A percentile compares a stretch with the other conserved stretches of the same genome.
phyloP scores from a whole-genome alignment of 257 asterid species.

The Solanum pinnatisectum region DNA sequence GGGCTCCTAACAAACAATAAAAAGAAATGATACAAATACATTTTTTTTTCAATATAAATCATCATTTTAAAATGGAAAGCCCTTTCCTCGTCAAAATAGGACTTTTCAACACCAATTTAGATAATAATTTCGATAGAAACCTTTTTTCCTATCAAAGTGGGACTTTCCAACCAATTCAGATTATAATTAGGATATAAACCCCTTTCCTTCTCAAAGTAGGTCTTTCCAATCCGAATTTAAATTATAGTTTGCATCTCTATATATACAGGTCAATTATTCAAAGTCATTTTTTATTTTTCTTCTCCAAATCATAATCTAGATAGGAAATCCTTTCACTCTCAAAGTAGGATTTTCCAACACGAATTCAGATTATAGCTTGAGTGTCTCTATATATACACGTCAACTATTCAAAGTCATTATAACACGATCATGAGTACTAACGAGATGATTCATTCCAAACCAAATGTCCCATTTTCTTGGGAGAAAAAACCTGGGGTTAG shows the following conservation, averaged over 20 bases:
- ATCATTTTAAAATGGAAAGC: too few species aligned
- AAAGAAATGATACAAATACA: too few species aligned
- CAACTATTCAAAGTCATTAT: background rate
- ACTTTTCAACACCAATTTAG: background rate
- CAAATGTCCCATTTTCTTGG: constrained; percentile 60
- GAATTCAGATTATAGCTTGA: background rate
- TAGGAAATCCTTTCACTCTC: background rate
- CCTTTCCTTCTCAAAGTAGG: background rate
- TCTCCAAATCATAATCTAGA: background rate
- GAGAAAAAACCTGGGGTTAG: constrained; percentile 52
- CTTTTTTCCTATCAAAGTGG: background rate
- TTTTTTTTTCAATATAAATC: too few species aligned
- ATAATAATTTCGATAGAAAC: background rate
- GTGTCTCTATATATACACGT: background rate
- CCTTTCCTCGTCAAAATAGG: background rate
- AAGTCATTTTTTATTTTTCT: too few species aligned
- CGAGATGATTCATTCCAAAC: constrained; percentile 34
- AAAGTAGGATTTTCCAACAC: background rate
- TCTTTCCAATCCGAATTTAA: background rate
- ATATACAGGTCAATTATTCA: background rate
- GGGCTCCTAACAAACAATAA: background rate
- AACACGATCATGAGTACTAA: background rate
- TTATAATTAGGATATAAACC: background rate
- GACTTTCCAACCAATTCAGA: background rate
- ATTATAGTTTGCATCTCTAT: background rate